phyloP scores from a whole-genome alignment of 208 protist species.

The Acanthamoeba triangularis region DNA sequence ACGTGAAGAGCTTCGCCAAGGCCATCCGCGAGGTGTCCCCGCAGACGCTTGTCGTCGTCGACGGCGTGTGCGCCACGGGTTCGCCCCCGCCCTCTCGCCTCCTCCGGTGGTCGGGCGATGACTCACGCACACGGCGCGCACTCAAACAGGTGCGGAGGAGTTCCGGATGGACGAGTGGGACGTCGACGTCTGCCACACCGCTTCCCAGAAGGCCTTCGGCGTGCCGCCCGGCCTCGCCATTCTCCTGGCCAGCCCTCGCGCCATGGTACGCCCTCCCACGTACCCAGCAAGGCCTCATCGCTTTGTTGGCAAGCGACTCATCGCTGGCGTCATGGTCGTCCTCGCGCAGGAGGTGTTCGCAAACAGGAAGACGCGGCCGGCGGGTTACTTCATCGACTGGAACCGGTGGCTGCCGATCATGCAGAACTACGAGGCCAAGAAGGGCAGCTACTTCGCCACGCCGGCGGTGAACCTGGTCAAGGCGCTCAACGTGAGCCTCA shows the following conservation, averaged over 20 bases:
- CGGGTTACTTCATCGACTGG: slow-evolving; percentile 67
- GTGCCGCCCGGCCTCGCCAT: slow-evolving; percentile 73
- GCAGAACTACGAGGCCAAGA: slow-evolving; percentile 72
- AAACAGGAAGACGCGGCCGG: not conserved
- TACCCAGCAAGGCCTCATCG: not conserved
- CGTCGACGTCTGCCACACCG: slow-evolving; percentile 71
- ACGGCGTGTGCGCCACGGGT: slow-evolving; percentile 77
- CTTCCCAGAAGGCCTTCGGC: slow-evolving; percentile 78
- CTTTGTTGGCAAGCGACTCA: not conserved
- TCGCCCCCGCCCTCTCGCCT: not conserved
- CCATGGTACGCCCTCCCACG: slow-evolving; percentile 44
- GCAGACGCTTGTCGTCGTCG: slow-evolving; percentile 76
- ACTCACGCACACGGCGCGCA: too few relatives aligned
- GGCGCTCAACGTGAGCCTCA: slow-evolving; percentile 46
- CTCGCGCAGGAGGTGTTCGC: slow-evolving; percentile 19
- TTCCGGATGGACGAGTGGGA: slow-evolving; percentile 80
- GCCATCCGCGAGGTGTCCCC: slow-evolving; percentile 29
- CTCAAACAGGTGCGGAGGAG: slow-evolving; percentile 46
- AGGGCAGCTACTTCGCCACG: slow-evolving; percentile 79
- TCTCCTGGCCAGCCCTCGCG: slow-evolving; percentile 30
- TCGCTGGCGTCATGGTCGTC: too few relatives aligned
- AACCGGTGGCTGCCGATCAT: slow-evolving; percentile 79
- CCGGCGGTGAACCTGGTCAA: slow-evolving; percentile 75
- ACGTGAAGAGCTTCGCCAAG: slow-evolving; percentile 60
- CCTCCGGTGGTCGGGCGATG: not conserved